phyloP scores from a whole-genome alignment of 2,329 filamentous ascomycete genomes.

The Hypoxylon sp. region DNA sequence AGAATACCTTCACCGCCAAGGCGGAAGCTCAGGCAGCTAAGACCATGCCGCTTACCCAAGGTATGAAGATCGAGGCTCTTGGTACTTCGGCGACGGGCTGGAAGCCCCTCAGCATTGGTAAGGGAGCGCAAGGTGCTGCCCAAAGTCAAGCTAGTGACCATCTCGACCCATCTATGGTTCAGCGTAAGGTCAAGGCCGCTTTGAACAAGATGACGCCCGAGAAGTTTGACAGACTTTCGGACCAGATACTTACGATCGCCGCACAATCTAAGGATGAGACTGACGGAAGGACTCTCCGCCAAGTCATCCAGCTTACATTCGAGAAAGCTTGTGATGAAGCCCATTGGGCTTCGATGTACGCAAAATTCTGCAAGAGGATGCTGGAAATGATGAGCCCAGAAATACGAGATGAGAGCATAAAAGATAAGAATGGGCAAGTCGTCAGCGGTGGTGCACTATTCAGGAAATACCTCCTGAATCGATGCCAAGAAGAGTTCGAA shows the following conservation, averaged over 20 bases:
- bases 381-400: conserved; percentile 93
- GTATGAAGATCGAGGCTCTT: conserved; percentile 85
- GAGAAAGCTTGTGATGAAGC: conserved; percentile 99
- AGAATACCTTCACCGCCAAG: conserved; percentile 66
- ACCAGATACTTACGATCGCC: conserved; percentile 92
- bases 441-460: conserved; percentile 94
- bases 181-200: conserved; percentile 98
- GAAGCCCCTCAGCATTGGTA: conserved; percentile 83
- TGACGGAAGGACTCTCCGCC: conserved; percentile 92
- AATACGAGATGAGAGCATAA: conserved; percentile 94
- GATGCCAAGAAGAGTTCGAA: conserved; percentile 99
- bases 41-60: conserved; percentile 91
- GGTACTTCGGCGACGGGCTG: conserved; percentile 80
- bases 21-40: conserved; percentile 79
- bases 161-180: conserved; percentile 91
- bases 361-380: conserved; percentile 98
- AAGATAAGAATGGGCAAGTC: conserved; percentile 87
- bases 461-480: conserved; percentile 98
- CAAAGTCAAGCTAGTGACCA: conserved; percentile 62
- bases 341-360: conserved; percentile 99
- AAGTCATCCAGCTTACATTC: conserved; percentile 98
- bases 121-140: conserved; percentile 56
- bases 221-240: conserved; percentile 85
- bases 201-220: conserved; percentile 99
- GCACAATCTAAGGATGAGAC: conserved; percentile 95